phyloP scores from a whole-genome alignment of 1,284 basidiomycete genomes.

The Melampsora larici-populina region DNA sequence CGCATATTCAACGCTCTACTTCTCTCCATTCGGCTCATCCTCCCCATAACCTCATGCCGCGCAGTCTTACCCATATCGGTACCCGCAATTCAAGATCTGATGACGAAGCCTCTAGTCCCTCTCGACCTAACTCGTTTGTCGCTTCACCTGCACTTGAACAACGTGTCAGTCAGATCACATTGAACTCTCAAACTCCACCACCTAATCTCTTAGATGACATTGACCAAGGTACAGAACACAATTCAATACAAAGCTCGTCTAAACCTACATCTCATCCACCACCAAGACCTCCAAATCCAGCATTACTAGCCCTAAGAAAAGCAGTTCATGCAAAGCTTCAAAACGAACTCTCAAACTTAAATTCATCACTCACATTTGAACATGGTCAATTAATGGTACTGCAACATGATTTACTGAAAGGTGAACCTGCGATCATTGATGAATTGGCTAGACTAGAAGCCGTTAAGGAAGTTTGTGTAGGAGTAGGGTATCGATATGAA shows the following conservation, averaged over 20 bases:
- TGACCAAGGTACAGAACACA: constrained; percentile 30
- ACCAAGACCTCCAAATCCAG: constrained; percentile 70
- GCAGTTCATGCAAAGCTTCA: constrained; percentile 72
- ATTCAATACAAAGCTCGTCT: constrained; percentile 6
- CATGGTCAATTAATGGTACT: constrained; percentile 73
- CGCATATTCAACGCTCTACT: constrained; percentile 55
- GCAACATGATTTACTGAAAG: constrained; percentile 76
- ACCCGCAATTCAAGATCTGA: neutral
- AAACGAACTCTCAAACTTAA: constrained; percentile 66
- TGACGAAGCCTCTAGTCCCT: neutral
- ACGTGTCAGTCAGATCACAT: constrained; percentile 6
- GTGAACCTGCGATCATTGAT: constrained; percentile 86
- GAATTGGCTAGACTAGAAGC: constrained; percentile 93
- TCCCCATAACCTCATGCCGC: constrained; percentile 44
- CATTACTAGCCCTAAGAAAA: constrained; percentile 77
- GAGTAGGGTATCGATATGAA: constrained; percentile 67
- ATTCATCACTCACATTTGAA: constrained; percentile 66
- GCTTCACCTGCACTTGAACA: neutral
- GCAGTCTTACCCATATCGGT: constrained; percentile 14
- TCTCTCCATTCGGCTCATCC: constrained; percentile 45
- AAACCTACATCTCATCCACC: constrained; percentile 69
- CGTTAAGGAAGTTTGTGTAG: constrained; percentile 84
- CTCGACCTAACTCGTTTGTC: neutral
- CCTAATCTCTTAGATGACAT: constrained; percentile 29
- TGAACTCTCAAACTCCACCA: constrained; percentile 44